Conservation (phyloP, 1,284 basidiomycete genomes). For the Cutaneotrichosporon sp. region DNA sequence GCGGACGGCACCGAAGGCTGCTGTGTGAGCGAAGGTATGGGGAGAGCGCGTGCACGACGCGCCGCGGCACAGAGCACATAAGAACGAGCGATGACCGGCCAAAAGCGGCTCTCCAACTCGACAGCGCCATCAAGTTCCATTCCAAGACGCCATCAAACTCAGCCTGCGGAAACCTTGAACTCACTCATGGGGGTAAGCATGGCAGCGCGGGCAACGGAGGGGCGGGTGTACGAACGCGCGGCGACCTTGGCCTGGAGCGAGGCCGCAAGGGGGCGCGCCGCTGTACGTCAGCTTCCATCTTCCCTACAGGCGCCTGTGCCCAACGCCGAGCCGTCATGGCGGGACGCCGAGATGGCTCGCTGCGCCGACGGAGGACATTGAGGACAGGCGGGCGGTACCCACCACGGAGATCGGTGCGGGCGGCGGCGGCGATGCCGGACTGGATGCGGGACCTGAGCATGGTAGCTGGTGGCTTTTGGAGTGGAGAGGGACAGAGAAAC, state of each 20-base stretch:
- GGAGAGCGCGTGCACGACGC: background rate
- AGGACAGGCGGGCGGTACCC: constrained; percentile 9
- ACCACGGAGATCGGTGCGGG: constrained; percentile 29
- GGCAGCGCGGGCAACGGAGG: constrained; percentile 12
- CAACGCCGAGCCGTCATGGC: background rate
- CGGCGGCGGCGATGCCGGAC: constrained; percentile 25
- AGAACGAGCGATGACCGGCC: too few species aligned
- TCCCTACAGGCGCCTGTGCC: background rate
- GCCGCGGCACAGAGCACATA: too few species aligned
- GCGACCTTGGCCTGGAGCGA: constrained; percentile 8
- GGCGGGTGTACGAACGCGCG: constrained; percentile 13
- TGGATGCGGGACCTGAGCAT: constrained; percentile 38
- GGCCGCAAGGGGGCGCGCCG: constrained; percentile 9
- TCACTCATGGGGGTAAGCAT: constrained; percentile 12
- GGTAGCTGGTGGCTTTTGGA: background rate
- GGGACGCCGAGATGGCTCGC: constrained; percentile 8
- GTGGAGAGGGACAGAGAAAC: background rate
- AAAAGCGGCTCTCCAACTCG: too few species aligned
- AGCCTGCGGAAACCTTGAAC: background rate
- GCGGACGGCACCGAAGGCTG: constrained; percentile 25
- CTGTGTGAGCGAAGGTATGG: background rate
- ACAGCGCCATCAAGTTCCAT: too few species aligned
- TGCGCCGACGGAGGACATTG: constrained; percentile 6
- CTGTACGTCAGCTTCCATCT: background rate
- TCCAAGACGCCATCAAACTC: background rate